Base-by-base conservation (phyloP, 371 early-diverging fungal species). In the Syncephalastrum contaminatum region DNA sequence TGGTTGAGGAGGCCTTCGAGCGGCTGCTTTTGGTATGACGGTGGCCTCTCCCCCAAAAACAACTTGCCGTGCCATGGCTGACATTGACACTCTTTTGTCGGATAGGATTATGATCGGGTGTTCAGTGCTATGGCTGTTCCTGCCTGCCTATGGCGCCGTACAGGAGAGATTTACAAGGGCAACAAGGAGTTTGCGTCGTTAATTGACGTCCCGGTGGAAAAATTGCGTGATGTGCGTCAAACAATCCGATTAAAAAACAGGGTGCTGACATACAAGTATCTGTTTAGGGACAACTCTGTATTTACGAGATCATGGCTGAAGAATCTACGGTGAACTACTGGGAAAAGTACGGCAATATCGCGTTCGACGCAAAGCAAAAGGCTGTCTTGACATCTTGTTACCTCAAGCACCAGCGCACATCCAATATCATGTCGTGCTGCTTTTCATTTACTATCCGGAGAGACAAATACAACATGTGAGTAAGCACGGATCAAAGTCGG, bases 1-100 rank as follows among this genome's bases (percentile, higher is more conserved):
- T 94, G 46, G 94, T 94, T 1, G 97, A 96, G 72, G 95, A 94
- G 67, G 88, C 88, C 36, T 96, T 97, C 78, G 97, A 97, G 75
- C 82, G 94, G 12, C 76, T 94, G 51, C 72, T 96, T 25, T 78
- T 96, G 53, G 87, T 85, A 76, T 43, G 66, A 27, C 12, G n/a
- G n/a, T n/a, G n/a, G n/a, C n/a, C n/a, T n/a, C n/a, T 2, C 12
- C 10, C 36, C 36, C 36, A 8, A 12, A 30, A 30, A 0, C 8
- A 5, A 30, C 4, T 14, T 25, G 1, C 36, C 10, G 36, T 10
- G 36, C 10, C 36, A 12, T 10, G 36, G 36, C 15, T 13, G 4
- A 27, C 22, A 25, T 3, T 21, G n/a, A 54, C 36, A 40, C 21
- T n/a, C n/a, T 49, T 1, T 20, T 24, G 27, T 59, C 55, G 40